These are phyloP conservation scores for Cercospora beticola DNA, from an alignment of 2,329 filamentous ascomycete species.

Conservation along the genomic window DNA sequence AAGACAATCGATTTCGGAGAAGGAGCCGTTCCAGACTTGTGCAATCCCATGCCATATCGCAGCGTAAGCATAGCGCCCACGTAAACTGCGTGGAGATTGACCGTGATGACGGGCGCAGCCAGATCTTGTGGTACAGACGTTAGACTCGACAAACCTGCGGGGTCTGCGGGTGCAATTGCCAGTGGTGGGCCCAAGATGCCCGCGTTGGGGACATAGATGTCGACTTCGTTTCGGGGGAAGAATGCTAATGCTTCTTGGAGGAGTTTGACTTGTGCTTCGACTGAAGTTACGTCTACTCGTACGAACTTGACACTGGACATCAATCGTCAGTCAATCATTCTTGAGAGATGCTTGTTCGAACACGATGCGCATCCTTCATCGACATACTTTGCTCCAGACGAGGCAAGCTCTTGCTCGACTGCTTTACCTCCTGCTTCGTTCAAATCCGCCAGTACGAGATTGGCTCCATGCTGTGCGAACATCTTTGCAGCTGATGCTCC, in stretches of 20 bases:
- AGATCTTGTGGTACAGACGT: not conserved
- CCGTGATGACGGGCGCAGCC: not conserved
- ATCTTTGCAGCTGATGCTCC: not conserved
- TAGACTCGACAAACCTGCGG: not conserved
- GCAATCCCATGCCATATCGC: conserved; percentile 5
- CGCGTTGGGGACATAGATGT: conserved; percentile 6
- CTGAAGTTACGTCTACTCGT: not conserved
- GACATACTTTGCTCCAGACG: conserved; percentile 1
- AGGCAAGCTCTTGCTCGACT: not conserved
- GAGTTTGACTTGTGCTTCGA: not conserved
- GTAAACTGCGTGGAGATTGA: conserved; percentile 1
- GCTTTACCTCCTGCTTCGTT: not conserved
- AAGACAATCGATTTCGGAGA: conserved; percentile 3
- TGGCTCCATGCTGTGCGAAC: conserved; percentile 7
- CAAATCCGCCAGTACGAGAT: conserved; percentile 2
- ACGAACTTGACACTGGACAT: not conserved
- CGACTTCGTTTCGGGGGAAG: conserved; percentile 7
- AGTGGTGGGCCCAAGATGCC: conserved; percentile 3
- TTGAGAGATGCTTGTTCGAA: not conserved
- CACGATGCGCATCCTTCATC: not conserved
- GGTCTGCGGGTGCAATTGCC: not conserved
- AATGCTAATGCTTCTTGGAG: conserved; percentile 4
- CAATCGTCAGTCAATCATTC: not conserved
- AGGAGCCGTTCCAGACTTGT: conserved; percentile 1
- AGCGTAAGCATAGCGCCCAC: not conserved